These are phyloP conservation scores for Euphrasia arctica DNA, from an alignment of 305 asterid species.

Conservation along the genomic window DNA sequence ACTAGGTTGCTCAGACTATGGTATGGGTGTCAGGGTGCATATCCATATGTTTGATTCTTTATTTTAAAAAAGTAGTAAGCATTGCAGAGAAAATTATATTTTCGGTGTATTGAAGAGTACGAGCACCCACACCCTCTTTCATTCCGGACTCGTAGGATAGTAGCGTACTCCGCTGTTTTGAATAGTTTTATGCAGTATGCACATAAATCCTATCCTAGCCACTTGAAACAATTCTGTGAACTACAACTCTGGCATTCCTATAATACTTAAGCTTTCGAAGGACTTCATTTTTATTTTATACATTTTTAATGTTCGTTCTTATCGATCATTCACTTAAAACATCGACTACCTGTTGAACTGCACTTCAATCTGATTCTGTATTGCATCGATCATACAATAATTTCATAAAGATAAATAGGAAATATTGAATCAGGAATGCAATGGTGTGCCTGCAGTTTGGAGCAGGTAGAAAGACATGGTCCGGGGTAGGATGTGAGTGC, in stretches of 20 bases:
- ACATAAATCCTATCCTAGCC: constrained; percentile 5
- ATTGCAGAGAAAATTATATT: neutral
- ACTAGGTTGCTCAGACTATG: neutral
- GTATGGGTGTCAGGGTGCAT: neutral
- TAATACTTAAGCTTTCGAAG: neutral
- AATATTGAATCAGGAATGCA: constrained; percentile 2
- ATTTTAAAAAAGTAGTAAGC: neutral
- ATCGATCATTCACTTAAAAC: neutral
- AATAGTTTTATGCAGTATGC: neutral
- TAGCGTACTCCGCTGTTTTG: neutral
- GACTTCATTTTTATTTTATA: neutral
- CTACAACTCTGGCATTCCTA: constrained; percentile 1
- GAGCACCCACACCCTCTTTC: neutral
- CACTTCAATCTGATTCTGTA: constrained; percentile 7
- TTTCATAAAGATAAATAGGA: neutral
- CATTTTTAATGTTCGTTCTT: neutral
- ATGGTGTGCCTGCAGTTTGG: neutral
- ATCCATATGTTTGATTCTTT: neutral
- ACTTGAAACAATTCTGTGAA: neutral
- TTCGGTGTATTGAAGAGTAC: neutral
- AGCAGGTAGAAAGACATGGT: neutral
- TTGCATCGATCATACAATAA: neutral
- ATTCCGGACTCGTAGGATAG: neutral
- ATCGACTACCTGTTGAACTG: constrained; percentile 2
- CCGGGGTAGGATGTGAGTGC: neutral